Base-by-base conservation (phyloP, 345 rosid genomes). In the Acer campestre region DNA sequence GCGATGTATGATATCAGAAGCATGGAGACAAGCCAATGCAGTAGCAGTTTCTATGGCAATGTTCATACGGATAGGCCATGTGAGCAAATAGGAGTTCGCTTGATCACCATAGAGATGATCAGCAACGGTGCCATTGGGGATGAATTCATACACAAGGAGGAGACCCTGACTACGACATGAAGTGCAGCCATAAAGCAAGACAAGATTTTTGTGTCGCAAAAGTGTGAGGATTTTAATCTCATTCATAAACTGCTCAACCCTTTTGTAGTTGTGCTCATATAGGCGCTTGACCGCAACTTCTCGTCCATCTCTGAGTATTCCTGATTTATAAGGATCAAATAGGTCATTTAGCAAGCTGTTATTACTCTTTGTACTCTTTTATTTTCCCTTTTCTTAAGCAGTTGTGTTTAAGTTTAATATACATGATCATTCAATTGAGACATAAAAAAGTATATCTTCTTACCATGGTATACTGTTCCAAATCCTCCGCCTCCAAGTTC, bases 401-500 rank as follows among this genome's bases (percentile, higher is more conserved):
- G 18, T 25, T 25, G 6, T n/a, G 63, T 35, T 73, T 6, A 49
- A 64, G 25, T 40, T 27, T 51, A 49, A 13, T 63, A 7, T 8
- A 20, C 25, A 11, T 58, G 64, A 31, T 62, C 38, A 11, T 20
- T 1, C n/a, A 29, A 18, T 0, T 61, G 10, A 63, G 27, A 71
- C 29, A 9, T 3, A 29, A 1, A 27, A 53, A 48, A 53, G 88
- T 10, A 71, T 49, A 70, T 75, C 0, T 20, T 80, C 85, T 86
- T 81, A 92, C 94, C 97, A 62, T 84, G 73, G 76, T 90, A 90
- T 0, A 92, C 97, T 13, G 87, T 84, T 68, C 97, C 97, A 76
- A 83, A 92, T 46, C 97, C 97, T 53, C 97, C 94, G 82, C 84
- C 89, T 71, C 94, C 97, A 13, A 92, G 85, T 70, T 86, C 83